Base-by-base conservation (phyloP, 495 filamentous ascomycete genomes). In the Penicillium cataractarum region DNA sequence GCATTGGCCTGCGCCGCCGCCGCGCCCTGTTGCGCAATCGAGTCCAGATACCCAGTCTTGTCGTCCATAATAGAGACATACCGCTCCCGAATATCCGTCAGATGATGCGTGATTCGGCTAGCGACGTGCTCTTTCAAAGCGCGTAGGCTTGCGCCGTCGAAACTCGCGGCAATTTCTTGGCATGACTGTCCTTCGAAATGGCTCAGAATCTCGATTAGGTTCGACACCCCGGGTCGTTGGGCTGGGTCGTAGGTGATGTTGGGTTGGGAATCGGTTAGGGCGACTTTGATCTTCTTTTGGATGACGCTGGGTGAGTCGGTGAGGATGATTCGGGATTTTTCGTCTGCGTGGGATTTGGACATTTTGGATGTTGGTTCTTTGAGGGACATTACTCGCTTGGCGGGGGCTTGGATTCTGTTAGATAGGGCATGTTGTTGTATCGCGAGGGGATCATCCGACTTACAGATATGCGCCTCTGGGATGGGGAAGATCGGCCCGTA, bases 311-410 rank as follows among this genome's bases (percentile, higher is more conserved):
- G 69, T 2, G 79, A 69, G 61, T 96, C 90, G n/a, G 87, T 93
- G 57, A 99, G 83, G 17, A 94, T 78, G 64, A 99, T 95, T 27
- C 90, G 81, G 13, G 92, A 96, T 21, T 78, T 78, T n/a, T 79
- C 75, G 63, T 90, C 83, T 1, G 74, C 57, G 66, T 92, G 84
- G 4, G 92, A 97, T 75, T 99, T 99, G 50, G 92, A 96, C 95
- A 99, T 99, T 67, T 99, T 99, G 26, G 82, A 69, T 2, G 65
- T 65, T 1, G 95, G 93, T 17, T 91, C 74, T 33, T 82, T 85
- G 32, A 99, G 86, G 17, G 92, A 97, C 93, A 97, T 97, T 53
- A 99, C 82, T 64, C 96, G 84, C 61, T 88, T 91, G 24, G 89
- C 86, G 31, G 91, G 88, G 51, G 90, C 88, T 90, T 60, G 37